Evolutionary conservation across 768 basidiomycete species (phyloP).

Genomic region (Serendipita vermifera): DNA sequence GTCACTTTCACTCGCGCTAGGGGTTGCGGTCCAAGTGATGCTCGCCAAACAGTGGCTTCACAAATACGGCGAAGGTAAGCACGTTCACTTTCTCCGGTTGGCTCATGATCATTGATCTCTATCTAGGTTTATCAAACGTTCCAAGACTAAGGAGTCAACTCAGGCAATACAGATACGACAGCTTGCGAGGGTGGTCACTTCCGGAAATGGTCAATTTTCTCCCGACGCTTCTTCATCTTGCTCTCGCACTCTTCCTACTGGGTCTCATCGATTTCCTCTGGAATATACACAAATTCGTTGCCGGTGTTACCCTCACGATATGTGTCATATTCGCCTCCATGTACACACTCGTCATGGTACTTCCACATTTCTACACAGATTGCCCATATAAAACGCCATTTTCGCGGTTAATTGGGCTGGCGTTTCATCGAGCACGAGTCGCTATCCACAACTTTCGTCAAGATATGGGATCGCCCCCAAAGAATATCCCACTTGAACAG

Average conservation of each 20-base stretch:
- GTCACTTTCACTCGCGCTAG: not conserved
- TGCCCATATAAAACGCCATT: constrained; percentile 6
- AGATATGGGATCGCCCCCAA: not conserved
- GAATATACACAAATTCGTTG: constrained; percentile 22
- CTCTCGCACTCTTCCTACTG: constrained; percentile 39
- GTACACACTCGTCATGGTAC: not conserved
- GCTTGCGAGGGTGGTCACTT: constrained; percentile 29
- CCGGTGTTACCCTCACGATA: constrained; percentile 18
- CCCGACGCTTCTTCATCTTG: constrained; percentile 36
- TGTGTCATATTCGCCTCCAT: not conserved
- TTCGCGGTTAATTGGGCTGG: not conserved
- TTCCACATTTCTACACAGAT: constrained; percentile 8
- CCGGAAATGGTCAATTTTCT: constrained; percentile 29
- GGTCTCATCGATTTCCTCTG: constrained; percentile 34
- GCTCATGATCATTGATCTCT: not conserved
- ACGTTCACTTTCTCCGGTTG: not conserved
- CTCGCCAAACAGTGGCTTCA: constrained; percentile 6
- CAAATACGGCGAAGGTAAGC: not conserved
- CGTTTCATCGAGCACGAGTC: not conserved
- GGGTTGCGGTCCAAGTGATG: constrained; percentile 7
- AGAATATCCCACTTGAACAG: not conserved
- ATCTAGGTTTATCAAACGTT: not conserved
- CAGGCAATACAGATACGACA: constrained; percentile 30
- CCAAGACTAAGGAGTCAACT: constrained; percentile 25
- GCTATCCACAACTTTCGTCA: not conserved